Base-by-base conservation (phyloP, 2,329 filamentous ascomycete genomes). In the Ophiocordyceps camponoti-leonardi region DNA sequence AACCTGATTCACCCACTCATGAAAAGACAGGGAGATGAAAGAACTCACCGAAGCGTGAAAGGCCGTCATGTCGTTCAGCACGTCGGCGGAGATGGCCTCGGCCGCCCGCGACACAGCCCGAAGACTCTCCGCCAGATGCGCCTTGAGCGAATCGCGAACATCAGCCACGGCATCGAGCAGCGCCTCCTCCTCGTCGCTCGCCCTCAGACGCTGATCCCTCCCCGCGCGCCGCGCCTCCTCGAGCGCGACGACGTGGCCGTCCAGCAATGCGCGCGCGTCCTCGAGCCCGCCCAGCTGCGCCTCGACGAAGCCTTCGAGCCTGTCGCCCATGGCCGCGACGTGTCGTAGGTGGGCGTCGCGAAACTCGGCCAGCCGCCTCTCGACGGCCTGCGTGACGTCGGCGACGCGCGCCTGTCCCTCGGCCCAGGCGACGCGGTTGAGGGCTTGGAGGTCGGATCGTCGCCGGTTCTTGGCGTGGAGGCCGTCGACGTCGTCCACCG, bases 91-190 rank as follows among this genome's bases (percentile, higher is more conserved):
- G 50, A 96, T 95, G 46, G 83, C 80, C 62, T 90, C 86, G 2
- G 90, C 87, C 11, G 88, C 86, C 12, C 74, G 74, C 2, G 87
- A 87, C 20, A 96, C 77, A 23, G 86, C 80, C 54, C 86, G 81
- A 41, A 96, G 69, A 10, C 88, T 90, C 56, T 87, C 80, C 2
- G 86, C 85, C 43, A 96, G 85, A 49, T 83, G 82, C 43, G 75
- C 70, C 67, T 95, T 95, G 44, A 96, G 86, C 45, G 85, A 81
- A 59, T 94, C 84, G 20, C 90, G 78, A 22, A 96, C 71, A n/a
- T 76, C 78, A 58, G 88, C 88, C 59, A 96, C 94, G 58, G 94
- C 90, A 55, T 92, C 85, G 11, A 98, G 71, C 2, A 94, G 81
- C n/a, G 76, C 69, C 54, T 95, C 88, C 84, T 95, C 87, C 47